Conservation (phyloP, 495 filamentous ascomycete species). For the Penicillium cataractarum region DNA sequence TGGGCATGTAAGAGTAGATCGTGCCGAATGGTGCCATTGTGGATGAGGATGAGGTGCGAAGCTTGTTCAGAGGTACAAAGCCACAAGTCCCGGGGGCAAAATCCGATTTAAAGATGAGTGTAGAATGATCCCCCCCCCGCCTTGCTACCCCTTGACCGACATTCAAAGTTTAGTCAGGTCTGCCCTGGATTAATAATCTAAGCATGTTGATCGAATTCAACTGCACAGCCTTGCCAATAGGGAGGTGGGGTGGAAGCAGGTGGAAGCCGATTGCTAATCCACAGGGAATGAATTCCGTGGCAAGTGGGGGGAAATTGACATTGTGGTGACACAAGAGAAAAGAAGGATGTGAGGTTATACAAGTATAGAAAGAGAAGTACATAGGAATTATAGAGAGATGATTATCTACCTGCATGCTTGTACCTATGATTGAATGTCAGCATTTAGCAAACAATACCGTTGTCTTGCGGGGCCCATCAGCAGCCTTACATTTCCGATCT, state of each 20-base stretch:
- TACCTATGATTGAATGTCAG: too few species aligned
- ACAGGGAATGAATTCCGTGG: slow-evolving; percentile 1
- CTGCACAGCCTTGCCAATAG: neutral
- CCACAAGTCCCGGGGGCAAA: neutral
- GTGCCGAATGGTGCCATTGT: slow-evolving; percentile 60
- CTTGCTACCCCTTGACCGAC: neutral
- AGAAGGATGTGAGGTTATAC: neutral
- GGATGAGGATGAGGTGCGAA: slow-evolving; percentile 20
- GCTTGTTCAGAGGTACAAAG: neutral
- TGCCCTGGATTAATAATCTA: neutral
- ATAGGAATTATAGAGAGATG: too few species aligned
- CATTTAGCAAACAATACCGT: too few species aligned
- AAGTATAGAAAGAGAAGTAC: neutral
- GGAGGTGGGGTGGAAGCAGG: slow-evolving; percentile 18
- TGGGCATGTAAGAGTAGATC: slow-evolving; percentile 50
- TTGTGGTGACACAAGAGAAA: neutral
- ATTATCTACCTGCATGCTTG: too few species aligned
- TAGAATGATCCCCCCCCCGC: neutral
- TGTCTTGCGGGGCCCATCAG: too few species aligned
- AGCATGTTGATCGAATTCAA: neutral
- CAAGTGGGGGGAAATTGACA: neutral
- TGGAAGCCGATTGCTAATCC: slow-evolving; percentile 30
- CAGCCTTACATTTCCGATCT: too few species aligned
- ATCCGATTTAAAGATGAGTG: neutral
- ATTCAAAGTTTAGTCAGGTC: neutral